Evolutionary conservation across 2,329 filamentous ascomycete species (phyloP).

Genomic region (Aquanectria penicillioides): DNA sequence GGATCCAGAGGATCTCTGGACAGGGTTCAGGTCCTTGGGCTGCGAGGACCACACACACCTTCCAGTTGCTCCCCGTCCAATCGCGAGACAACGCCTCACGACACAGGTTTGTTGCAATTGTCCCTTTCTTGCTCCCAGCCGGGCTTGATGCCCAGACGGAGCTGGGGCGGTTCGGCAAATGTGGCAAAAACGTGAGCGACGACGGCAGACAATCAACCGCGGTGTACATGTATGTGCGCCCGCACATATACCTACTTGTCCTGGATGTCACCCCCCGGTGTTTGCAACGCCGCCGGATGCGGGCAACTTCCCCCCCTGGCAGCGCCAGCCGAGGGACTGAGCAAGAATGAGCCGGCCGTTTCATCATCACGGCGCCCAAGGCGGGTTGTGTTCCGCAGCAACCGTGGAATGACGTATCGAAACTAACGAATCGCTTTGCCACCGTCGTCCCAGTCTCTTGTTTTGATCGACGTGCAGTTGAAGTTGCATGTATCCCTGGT

Average conservation of each 20-base stretch:
- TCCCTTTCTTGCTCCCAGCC: background rate
- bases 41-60: constrained; percentile 1
- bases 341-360: too few species aligned
- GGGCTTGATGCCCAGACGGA: background rate
- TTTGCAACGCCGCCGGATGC: background rate
- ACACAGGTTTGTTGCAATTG: background rate
- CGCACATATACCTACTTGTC: too few species aligned
- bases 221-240: too few species aligned
- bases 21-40: constrained; percentile 5
- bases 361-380: too few species aligned
- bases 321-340: background rate
- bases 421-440: background rate
- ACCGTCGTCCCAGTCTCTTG: constrained; percentile 1
- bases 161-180: background rate
- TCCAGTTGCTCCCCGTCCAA: constrained; percentile 10
- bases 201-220: background rate
- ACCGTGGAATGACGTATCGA: constrained; percentile 1
- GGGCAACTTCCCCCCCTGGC: background rate
- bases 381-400: background rate
- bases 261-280: background rate
- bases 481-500: background rate
- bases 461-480: constrained; percentile 6
- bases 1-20: constrained; percentile 9
- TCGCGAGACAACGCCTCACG: constrained; percentile 5
- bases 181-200: background rate